A percentile compares a stretch with the other conserved stretches of the same genome.
Evolutionary conservation across 2,329 filamentous ascomycete genomes (phyloP).

Genomic region (Colletotrichum kahawae): DNA sequence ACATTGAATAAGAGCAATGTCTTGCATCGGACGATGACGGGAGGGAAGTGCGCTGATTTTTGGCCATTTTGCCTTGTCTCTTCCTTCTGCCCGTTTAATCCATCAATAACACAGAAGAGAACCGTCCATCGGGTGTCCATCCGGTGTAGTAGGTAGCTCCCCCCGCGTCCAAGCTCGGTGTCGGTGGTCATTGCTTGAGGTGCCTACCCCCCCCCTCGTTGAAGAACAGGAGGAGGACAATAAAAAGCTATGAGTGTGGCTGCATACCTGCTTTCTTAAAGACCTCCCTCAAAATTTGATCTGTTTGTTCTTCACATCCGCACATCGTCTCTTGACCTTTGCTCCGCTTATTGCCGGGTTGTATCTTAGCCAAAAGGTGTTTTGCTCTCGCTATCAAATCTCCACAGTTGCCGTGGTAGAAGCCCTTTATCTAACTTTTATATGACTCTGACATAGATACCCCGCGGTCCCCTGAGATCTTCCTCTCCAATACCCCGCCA

Average conservation of each 20-base stretch:
- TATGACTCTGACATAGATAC: constrained; percentile 23
- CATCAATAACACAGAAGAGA: not conserved
- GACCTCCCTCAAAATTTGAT: not conserved
- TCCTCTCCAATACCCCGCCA: constrained; percentile 21
- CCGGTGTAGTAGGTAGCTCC: not conserved
- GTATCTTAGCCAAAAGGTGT: not conserved
- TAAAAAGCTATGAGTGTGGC: constrained; percentile 9
- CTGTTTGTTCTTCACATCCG: not conserved
- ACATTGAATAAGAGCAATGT: constrained; percentile 1
- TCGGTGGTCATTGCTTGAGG: not conserved
- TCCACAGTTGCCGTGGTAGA: constrained; percentile 8
- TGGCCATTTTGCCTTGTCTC: not conserved
- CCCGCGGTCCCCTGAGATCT: constrained; percentile 20
- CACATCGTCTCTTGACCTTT: not conserved
- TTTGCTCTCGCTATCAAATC: not conserved
- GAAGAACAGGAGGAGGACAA: not conserved
- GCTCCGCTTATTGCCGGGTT: not conserved
- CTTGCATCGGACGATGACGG: constrained; percentile 15
- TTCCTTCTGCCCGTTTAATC: constrained; percentile 6
- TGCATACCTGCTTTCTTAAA: not conserved
- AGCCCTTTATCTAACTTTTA: constrained; percentile 21
- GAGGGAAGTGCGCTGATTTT: constrained; percentile 14
- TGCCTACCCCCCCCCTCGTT: not conserved
- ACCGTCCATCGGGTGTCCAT: not conserved
- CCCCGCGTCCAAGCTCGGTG: not conserved